A percentile compares a stretch with the other conserved stretches of the same genome.
phyloP scores from a whole-genome alignment of 495 filamentous ascomycete genomes.

The Peziza echinospora region DNA sequence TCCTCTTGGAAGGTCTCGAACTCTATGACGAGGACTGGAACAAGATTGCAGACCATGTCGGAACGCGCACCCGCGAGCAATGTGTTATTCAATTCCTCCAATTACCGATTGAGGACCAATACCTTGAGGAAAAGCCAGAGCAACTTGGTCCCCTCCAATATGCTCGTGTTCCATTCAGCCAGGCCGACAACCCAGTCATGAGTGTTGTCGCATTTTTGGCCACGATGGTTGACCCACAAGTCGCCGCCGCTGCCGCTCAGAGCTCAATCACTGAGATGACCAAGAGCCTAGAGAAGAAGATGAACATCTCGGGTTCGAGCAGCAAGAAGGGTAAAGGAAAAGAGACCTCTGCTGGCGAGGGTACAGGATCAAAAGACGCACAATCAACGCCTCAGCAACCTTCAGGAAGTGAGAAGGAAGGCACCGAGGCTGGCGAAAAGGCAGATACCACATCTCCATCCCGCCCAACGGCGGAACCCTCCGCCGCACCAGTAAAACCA shows the following conservation, averaged over 20 bases:
- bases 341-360: slow-evolving; percentile 16
- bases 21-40: slow-evolving; percentile 89
- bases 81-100: slow-evolving; percentile 92
- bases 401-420: background rate
- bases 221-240: slow-evolving; percentile 63
- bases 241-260: slow-evolving; percentile 72
- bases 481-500: slow-evolving; percentile 4
- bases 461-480: slow-evolving; percentile 20
- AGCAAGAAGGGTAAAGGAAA: slow-evolving; percentile 33
- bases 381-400: too few relatives aligned
- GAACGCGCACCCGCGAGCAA: slow-evolving; percentile 79
- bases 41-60: slow-evolving; percentile 72
- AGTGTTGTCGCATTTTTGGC: slow-evolving; percentile 86
- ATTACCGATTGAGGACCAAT: slow-evolving; percentile 75
- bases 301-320: slow-evolving; percentile 33
- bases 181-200: slow-evolving; percentile 84
- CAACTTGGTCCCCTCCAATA: slow-evolving; percentile 34
- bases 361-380: background rate
- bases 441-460: slow-evolving; percentile 21
- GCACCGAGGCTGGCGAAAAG: slow-evolving; percentile 23
- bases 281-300: slow-evolving; percentile 44
- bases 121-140: slow-evolving; percentile 52
- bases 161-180: slow-evolving; percentile 64
- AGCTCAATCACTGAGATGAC: slow-evolving; percentile 68
- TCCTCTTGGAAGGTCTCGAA: slow-evolving; percentile 75